Evolutionary conservation across 2,329 filamentous ascomycete genomes (phyloP), one percentile per base, ranked within the genome.

Genomic region (Beauveria caledonica): DNA sequence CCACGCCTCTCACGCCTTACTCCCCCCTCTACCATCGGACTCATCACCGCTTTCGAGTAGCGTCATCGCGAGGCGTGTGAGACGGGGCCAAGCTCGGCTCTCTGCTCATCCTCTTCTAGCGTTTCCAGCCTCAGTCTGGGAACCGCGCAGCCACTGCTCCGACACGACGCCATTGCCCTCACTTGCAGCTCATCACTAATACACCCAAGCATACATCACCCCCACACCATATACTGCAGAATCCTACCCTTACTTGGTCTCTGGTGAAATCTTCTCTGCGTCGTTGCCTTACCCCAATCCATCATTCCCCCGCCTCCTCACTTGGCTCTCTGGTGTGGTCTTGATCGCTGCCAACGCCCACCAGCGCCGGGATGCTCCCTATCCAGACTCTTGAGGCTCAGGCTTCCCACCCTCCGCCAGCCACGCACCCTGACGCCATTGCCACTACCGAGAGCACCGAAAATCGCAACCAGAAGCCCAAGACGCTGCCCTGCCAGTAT

Each of bases 401-500:
- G 62, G 62, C 70, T 67, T 68, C 71, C 66, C 71, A 67, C 50
- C 63, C 69, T 44, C 66, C 69, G 56, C 64, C 68, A 50, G 48
- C 49, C 15, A 64, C 64, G 63, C 58, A 55, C 54, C 21, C 44
- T 46, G 62, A 64, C 62, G 62, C 64, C 65, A 68, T 73, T 44
- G 64, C 64, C 58, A 64, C 66, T 29, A 76, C 78, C 48, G 80
- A 82, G 64, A 76, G 74, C 63, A 76, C 74, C 60, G 81, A 84
- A 66, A 72, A 72, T 67, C 79, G 80, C 67, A 78, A 81, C 65
- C 80, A 82, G 69, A 85, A 85, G 67, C 82, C 83, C 65, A 85
- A 85, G 73, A 82, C 80, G 54, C 71, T 85, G 63, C 83, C 82
- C 60, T 86, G 83, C 77, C 82, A 82, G 68, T 85, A 83, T 68